Base-by-base conservation (phyloP, 139 green algal species). In the Asterochloris erici region DNA sequence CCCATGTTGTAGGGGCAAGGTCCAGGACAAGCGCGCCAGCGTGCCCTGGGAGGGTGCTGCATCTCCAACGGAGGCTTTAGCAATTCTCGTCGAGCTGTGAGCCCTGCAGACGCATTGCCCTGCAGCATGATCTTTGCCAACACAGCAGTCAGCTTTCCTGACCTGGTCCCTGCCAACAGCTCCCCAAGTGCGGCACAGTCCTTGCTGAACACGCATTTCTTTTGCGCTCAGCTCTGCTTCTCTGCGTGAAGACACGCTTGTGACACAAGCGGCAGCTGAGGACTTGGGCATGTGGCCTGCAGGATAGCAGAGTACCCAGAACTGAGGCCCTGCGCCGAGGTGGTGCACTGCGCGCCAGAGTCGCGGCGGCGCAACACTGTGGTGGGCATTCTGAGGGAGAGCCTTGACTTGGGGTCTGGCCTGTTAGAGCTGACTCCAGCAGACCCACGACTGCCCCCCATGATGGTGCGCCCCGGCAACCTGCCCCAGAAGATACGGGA, bases 291-390 rank as follows among this genome's bases (percentile, higher is more conserved):
- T 81, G 14, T 68, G 19, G 85, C 38, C 23, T 87, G 76, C 83
- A 82, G 73, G 19, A 38, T 85, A 15, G 68, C 75, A 27, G 84
- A 85, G 10, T 74, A 81, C 10, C 23, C 84, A 16, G 47, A 83
- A 73, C 79, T 86, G 63, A 61, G 85, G n/a, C 73, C 87, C 0
- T 90, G 90, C 66, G 95, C 82, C 29, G 85, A 91, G 70, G 93
- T 98, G 24, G 94, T 97, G 38, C 90, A 84, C 10, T 90, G 98
- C 2, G 69, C 93, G 61, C 74, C 90, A 81, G 86, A 84, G 0
- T 93, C 90, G 0, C 74, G 81, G 23, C 83, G 87, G 29, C 86
- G 95, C 0, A 86, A 94, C 64, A 80, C 84, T 4, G 47, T 98
- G 0, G 92, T 98, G 10, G 95, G 95, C 15, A 86, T 93, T 63